phyloP scores from a whole-genome alignment of 768 basidiomycete species.

The Coprinellus micaceus region DNA sequence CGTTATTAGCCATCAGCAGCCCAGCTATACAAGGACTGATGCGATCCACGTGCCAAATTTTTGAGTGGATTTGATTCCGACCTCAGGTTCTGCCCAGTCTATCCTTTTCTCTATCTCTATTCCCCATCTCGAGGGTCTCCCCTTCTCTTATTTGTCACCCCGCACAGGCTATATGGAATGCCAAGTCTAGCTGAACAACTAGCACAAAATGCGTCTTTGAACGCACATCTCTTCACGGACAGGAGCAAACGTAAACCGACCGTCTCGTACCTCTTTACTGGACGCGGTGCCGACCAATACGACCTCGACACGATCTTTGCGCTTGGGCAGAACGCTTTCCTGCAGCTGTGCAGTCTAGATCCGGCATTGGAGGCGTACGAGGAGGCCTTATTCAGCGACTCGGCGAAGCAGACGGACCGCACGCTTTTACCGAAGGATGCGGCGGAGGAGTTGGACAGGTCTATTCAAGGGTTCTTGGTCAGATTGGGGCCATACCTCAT shows the following conservation, averaged over 20 bases:
- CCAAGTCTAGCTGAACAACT: constrained; percentile 83
- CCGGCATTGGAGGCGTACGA: constrained; percentile 59
- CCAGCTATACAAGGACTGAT: not conserved
- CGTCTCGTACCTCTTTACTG: constrained; percentile 87
- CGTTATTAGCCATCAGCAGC: constrained; percentile 5
- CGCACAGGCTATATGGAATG: constrained; percentile 17
- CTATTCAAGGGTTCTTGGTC: constrained; percentile 59
- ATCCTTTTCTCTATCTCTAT: not conserved
- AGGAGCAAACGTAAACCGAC: constrained; percentile 56
- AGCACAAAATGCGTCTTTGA: constrained; percentile 73
- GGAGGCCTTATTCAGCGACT: constrained; percentile 73
- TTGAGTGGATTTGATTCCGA: not conserved
- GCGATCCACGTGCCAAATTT: constrained; percentile 13
- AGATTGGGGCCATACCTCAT: constrained; percentile 78
- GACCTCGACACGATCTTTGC: constrained; percentile 86
- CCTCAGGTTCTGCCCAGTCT: not conserved
- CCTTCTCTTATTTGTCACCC: not conserved
- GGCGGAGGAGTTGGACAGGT: constrained; percentile 57
- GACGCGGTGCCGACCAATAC: constrained; percentile 76
- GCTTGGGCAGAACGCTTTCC: constrained; percentile 73
- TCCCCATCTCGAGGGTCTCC: not conserved
- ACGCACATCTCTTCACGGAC: constrained; percentile 67
- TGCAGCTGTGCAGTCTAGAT: constrained; percentile 64
- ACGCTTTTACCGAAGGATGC: constrained; percentile 67
- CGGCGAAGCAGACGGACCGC: constrained; percentile 70